phyloP scores from a whole-genome alignment of 1,284 basidiomycete species.

The Vanrija pseudolonga region DNA sequence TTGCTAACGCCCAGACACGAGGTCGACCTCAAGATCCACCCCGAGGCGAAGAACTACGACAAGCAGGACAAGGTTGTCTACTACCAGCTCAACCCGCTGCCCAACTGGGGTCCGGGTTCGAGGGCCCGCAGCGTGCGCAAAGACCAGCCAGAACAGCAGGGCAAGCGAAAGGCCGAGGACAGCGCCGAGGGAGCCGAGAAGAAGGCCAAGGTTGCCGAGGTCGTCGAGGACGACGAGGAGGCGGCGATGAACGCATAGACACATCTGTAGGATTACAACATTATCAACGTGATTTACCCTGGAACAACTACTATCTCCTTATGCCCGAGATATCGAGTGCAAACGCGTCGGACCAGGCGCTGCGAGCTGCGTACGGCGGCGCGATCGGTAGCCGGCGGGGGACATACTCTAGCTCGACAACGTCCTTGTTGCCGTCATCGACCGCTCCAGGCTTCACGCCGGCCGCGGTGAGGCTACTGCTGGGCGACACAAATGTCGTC shows the following conservation, averaged over 20 bases:
- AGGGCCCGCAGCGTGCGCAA: constrained; percentile 23
- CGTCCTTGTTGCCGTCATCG: neutral
- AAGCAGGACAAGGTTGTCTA: constrained; percentile 65
- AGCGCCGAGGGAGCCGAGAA: constrained; percentile 3
- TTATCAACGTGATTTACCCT: neutral
- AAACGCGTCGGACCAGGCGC: too few relatives aligned
- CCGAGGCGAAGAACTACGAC: constrained; percentile 57
- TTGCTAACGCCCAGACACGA: constrained; percentile 53
- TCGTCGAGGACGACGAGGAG: constrained; percentile 19
- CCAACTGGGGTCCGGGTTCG: constrained; percentile 82
- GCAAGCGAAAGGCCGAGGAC: constrained; percentile 6
- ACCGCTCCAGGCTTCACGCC: too few relatives aligned
- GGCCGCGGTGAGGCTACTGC: too few relatives aligned
- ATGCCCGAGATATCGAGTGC: neutral
- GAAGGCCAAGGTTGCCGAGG: constrained; percentile 14
- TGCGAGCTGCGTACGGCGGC: too few relatives aligned
- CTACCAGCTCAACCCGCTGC: constrained; percentile 86
- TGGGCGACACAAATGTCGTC: neutral
- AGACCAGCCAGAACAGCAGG: neutral
- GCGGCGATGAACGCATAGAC: constrained; percentile 15
- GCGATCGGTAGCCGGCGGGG: neutral
- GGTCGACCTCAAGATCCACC: constrained; percentile 71
- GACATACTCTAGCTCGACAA: neutral
- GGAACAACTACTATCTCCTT: neutral
- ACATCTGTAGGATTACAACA: neutral